Evolutionary conservation across 2,329 filamentous ascomycete genomes (phyloP), one percentile per base, ranked within the genome.

Genomic region (Aschersonia sp.): DNA sequence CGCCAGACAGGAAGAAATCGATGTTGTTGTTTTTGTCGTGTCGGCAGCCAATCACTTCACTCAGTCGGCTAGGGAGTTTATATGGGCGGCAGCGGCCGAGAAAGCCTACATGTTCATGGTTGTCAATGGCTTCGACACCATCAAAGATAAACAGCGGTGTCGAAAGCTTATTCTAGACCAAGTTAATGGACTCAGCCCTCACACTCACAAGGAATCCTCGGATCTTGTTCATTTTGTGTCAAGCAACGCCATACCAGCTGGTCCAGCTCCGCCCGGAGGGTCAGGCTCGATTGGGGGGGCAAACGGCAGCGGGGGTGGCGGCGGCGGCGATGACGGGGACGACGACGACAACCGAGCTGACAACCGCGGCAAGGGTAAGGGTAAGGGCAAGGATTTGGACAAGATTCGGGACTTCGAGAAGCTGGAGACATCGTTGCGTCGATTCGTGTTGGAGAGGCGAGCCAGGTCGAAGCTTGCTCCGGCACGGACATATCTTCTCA

Each of bases 41-140:
- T 96, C 89, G 9, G 92, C 92, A 2, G 88, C 90, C 30, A 98
- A 98, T 55, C 92, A 98, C 65, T 97, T 98, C 61, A 98, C 92
- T 0, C 80, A 94, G 47, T 95, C 92, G 1, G 89, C 92, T n/a
- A 94, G 86, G 65, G 92, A 98, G 58, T 98, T 98, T 59, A 95
- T 98, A 52, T 85, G 86, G 72, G 90, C 90, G 46, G 92, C 92
- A 2, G 92, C 92, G 1, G 81, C 90, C 41, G 92, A 98, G 60
- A 98, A 98, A 67, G 90, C 92, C 0, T 98, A 98, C 61, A 89
- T 98, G 52, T 98, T 98, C 64, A 94, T 98, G 64, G 92, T 98
- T 11, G 92, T 98, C 55, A 98, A 98, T 61, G 89, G 90, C 14
- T 98, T 88, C 58, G 92, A 98, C 65, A 84, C 85, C 51, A 97